These are phyloP conservation scores for Diaporthe vexans DNA, from an alignment of 2,329 filamentous ascomycete species.

Conservation along the genomic window DNA sequence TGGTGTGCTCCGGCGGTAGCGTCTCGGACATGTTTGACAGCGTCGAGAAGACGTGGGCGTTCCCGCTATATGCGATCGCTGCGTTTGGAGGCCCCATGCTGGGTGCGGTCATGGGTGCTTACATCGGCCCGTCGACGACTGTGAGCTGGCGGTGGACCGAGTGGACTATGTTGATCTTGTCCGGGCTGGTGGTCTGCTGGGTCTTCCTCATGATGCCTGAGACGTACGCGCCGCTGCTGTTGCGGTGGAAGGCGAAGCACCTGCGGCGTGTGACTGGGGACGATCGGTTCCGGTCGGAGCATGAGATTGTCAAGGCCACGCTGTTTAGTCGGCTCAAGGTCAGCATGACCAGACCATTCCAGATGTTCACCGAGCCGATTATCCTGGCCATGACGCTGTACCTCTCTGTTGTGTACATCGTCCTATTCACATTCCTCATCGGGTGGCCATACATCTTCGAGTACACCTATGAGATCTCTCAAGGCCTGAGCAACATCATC, in stretches of 20 bases:
- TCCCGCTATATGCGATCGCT: conserved; percentile 62
- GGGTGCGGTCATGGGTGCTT: conserved; percentile 66
- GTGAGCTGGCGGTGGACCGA: conserved; percentile 74
- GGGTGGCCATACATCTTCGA: conserved; percentile 66
- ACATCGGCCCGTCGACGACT: conserved; percentile 71
- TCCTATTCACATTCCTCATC: conserved; percentile 67
- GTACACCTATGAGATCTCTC: conserved; percentile 56
- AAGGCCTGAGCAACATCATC: conserved; percentile 58
- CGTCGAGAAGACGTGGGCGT: conserved; percentile 53
- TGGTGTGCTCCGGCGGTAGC: conserved; percentile 58
- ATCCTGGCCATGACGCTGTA: conserved; percentile 63
- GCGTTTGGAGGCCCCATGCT: conserved; percentile 58
- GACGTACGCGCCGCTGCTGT: conserved; percentile 70
- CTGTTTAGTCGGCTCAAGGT: conserved; percentile 67
- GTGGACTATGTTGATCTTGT: conserved; percentile 76
- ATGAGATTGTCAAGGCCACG: conserved; percentile 67
- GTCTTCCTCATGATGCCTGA: conserved; percentile 75
- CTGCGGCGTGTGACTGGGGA: conserved; percentile 74
- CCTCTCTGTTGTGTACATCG: conserved; percentile 65
- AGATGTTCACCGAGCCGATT: conserved; percentile 55
- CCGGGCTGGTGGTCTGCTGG: conserved; percentile 66
- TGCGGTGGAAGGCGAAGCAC: conserved; percentile 71
- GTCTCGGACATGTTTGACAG: conserved; percentile 57
- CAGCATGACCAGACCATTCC: conserved; percentile 58
- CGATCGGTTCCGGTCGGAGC: conserved; percentile 72